These are phyloP conservation scores for Chalciporus piperatus DNA, from an alignment of 768 basidiomycete species.

Conservation along the genomic window DNA sequence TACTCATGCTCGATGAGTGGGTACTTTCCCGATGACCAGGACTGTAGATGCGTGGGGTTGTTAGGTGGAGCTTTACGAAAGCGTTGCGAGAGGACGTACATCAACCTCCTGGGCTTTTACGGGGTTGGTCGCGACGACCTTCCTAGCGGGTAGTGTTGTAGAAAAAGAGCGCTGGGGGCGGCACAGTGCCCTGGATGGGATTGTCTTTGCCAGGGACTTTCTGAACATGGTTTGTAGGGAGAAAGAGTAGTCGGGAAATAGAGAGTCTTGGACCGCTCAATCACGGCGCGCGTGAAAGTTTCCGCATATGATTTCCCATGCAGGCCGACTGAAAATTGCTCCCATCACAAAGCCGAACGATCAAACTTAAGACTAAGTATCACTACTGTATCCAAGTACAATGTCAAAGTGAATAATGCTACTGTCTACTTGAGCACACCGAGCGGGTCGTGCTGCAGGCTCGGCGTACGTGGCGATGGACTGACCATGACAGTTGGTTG, in stretches of 20 bases:
- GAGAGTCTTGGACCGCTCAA: slow-evolving; percentile 8
- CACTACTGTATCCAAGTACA: neutral
- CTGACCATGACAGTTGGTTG: slow-evolving; percentile 3
- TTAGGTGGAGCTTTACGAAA: slow-evolving; percentile 2
- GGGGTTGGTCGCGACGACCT: slow-evolving; percentile 68
- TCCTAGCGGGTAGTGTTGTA: slow-evolving; percentile 55
- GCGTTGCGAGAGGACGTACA: slow-evolving; percentile 40
- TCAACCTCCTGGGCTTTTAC: slow-evolving; percentile 81
- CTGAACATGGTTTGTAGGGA: slow-evolving; percentile 52
- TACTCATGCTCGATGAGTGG: slow-evolving; percentile 98
- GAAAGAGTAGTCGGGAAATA: neutral
- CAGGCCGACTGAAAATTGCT: slow-evolving; percentile 5
- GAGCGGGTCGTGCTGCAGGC: slow-evolving; percentile 28
- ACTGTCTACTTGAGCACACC: slow-evolving; percentile 26
- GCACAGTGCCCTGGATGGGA: slow-evolving; percentile 40
- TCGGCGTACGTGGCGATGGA: slow-evolving; percentile 10
- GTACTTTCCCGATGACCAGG: slow-evolving; percentile 85
- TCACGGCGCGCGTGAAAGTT: slow-evolving; percentile 15
- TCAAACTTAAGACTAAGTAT: neutral
- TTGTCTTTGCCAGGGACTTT: slow-evolving; percentile 48
- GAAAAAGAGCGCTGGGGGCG: slow-evolving; percentile 61
- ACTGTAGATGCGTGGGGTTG: slow-evolving; percentile 36
- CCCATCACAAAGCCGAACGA: slow-evolving; percentile 3
- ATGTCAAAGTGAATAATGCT: neutral
- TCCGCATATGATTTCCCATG: slow-evolving; percentile 23